Evolutionary conservation across 495 filamentous ascomycete genomes (phyloP), one percentile per base, ranked within the genome.

Genomic region (Entonaema liquescens): DNA sequence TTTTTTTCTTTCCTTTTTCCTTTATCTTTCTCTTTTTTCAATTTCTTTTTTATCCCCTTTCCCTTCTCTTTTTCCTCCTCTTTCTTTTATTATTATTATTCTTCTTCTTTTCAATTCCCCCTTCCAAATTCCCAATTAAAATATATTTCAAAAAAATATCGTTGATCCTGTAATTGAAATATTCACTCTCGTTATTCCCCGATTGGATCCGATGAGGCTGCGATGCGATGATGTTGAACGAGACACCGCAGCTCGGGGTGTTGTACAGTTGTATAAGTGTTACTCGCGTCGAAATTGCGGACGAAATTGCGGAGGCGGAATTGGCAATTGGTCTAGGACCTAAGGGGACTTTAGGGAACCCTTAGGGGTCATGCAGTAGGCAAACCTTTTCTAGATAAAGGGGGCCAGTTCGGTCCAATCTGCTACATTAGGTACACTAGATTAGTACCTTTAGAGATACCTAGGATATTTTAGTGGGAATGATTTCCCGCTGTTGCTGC

Each of bases 381-480:
- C 9, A 47, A 47, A 33, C 52, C 17, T 33, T 57, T 57, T 57
- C 9, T 57, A 57, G 54, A 57, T 57, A 57, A 57, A 57, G 21
- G 54, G 33, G 54, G 31, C 54, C 54, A 21, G 28, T 31, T 44
- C 40, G 54, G 33, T 6, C 17, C 19, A 36, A 6, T 35, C 21
- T 23, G 17, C 29, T 57, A 35, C 5, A 12, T 25, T 52, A 42
- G 38, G 47, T 52, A 12, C 47, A 50, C 11, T 26, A 4, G 38
- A 2, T 11, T 28, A 52, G 49, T 28, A 52, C 49, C 15, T 23
- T n/a, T n/a, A n/a, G n/a, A n/a, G 13, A 11, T 38, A 15, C 17
- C 42, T 47, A 47, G 38, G n/a, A 9, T 44, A 9, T 53, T 53
- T 57, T 40, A 36, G 54, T 38, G 19, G 29, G 15, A 15, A 57